These are phyloP conservation scores for Trichoderma gracile DNA, from an alignment of 2,329 filamentous ascomycete genomes.

Conservation along the genomic window DNA sequence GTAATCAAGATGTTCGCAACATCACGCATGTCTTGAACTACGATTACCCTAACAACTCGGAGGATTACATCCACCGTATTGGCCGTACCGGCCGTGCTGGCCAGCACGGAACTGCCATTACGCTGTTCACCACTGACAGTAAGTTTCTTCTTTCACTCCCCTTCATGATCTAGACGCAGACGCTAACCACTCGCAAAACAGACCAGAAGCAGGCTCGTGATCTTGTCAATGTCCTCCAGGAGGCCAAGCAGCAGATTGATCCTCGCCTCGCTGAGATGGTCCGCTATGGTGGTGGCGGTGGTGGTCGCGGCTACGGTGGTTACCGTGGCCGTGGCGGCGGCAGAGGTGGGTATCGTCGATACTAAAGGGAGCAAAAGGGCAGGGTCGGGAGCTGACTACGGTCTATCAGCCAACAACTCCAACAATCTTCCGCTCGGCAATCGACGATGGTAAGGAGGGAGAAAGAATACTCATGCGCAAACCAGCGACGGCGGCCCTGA, in stretches of 20 bases:
- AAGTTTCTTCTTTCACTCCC: constrained; percentile 45
- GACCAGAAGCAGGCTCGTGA: constrained; percentile 96
- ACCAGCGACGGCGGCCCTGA: constrained; percentile 2
- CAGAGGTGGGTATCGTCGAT: constrained; percentile 50
- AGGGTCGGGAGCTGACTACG: constrained; percentile 40
- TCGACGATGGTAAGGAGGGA: constrained; percentile 51
- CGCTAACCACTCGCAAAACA: constrained; percentile 46
- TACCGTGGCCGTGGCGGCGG: constrained; percentile 62
- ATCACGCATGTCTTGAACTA: constrained; percentile 99
- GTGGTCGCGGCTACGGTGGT: constrained; percentile 71
- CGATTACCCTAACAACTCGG: constrained; percentile 99
- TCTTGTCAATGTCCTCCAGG: constrained; percentile 85
- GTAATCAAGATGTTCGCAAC: constrained; percentile 91
- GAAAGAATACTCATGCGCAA: constrained; percentile 17
- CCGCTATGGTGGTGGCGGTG: constrained; percentile 83
- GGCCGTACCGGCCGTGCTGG: constrained; percentile 96
- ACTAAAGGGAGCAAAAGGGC: constrained; percentile 36
- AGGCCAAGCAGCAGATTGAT: constrained; percentile 98
- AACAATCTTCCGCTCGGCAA: constrained; percentile 53
- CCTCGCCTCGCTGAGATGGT: constrained; percentile 95
- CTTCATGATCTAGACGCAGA: background rate
- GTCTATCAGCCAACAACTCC: constrained; percentile 45
- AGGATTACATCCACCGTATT: constrained; percentile 97
- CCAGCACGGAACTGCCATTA: constrained; percentile 93
- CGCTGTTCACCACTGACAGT: constrained; percentile 99